Percentiles rank a stretch among this genome's conserved stretches.
Conservation (phyloP, 2,329 filamentous ascomycete genomes). For the Colletotrichum filicis region DNA sequence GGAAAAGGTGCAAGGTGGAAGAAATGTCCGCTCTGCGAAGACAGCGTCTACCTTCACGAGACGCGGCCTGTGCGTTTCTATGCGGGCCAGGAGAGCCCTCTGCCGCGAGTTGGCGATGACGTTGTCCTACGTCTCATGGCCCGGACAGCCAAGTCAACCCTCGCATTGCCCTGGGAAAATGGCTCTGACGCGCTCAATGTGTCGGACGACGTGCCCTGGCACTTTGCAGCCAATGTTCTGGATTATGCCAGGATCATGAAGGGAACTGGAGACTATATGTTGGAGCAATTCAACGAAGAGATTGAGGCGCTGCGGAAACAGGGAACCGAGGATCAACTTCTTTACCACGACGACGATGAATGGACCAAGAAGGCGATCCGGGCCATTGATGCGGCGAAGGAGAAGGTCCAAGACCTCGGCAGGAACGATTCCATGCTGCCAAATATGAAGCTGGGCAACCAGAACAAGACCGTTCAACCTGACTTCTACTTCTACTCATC, state of each 20-base stretch:
- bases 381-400: constrained; percentile 78
- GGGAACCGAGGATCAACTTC: constrained; percentile 87
- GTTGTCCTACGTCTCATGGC: constrained; percentile 89
- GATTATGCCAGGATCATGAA: constrained; percentile 98
- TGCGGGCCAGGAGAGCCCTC: constrained; percentile 83
- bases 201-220: constrained; percentile 89
- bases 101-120: constrained; percentile 86
- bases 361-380: constrained; percentile 89
- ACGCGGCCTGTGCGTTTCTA: constrained; percentile 92
- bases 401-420: constrained; percentile 69
- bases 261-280: constrained; percentile 89
- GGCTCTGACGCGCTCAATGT: constrained; percentile 74
- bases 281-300: constrained; percentile 81
- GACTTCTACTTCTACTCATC: constrained; percentile 91
- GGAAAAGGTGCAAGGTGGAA: constrained; percentile 85
- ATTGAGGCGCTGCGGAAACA: constrained; percentile 79
- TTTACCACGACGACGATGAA: constrained; percentile 92
- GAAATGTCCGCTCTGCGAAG: constrained; percentile 96
- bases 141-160: constrained; percentile 81
- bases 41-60: constrained; percentile 91
- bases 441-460: constrained; percentile 2
- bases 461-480: constrained; percentile 43
- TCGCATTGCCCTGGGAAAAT: constrained; percentile 88
- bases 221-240: constrained; percentile 90
- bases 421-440: constrained; percentile 40